phyloP scores from a whole-genome alignment of 2,329 filamentous ascomycete genomes.

The Aspergillus ochraceus region DNA sequence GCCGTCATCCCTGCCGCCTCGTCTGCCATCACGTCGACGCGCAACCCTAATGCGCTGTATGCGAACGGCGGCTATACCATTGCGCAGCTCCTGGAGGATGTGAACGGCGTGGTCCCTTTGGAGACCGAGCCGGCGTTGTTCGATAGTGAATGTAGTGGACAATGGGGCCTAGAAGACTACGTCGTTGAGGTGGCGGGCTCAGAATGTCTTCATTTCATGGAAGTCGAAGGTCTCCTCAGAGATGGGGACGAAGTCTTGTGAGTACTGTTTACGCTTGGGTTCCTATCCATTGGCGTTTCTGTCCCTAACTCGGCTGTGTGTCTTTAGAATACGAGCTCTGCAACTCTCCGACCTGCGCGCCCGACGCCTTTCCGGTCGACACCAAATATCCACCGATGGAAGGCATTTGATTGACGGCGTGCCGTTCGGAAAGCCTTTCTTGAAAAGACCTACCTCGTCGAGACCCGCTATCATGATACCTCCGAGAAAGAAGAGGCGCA shows the following conservation, averaged over 20 bases:
- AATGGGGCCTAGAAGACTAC: constrained; percentile 91
- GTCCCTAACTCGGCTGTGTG: not conserved
- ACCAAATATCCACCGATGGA: constrained; percentile 78
- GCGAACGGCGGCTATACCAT: constrained; percentile 64
- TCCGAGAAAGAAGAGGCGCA: constrained; percentile 67
- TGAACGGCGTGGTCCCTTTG: constrained; percentile 79
- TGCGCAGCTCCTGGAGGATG: constrained; percentile 70
- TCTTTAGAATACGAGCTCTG: constrained; percentile 71
- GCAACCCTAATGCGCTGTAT: constrained; percentile 36
- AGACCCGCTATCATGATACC: constrained; percentile 71
- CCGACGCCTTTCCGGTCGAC: constrained; percentile 71
- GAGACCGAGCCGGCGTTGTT: constrained; percentile 58
- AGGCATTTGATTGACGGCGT: constrained; percentile 82
- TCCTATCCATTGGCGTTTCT: not conserved
- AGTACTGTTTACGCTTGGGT: constrained; percentile 32
- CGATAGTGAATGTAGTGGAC: constrained; percentile 36
- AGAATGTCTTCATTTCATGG: constrained; percentile 85
- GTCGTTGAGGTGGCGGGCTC: constrained; percentile 78
- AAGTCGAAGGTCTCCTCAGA: constrained; percentile 67
- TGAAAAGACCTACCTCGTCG: constrained; percentile 56
- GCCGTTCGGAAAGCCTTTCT: constrained; percentile 73
- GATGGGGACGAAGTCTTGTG: constrained; percentile 83
- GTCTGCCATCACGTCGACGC: constrained; percentile 35
- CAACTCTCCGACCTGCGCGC: constrained; percentile 71
- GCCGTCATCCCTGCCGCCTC: constrained; percentile 26